Conservation (phyloP, 1,284 basidiomycete species). For the Pholiota adiposa region DNA sequence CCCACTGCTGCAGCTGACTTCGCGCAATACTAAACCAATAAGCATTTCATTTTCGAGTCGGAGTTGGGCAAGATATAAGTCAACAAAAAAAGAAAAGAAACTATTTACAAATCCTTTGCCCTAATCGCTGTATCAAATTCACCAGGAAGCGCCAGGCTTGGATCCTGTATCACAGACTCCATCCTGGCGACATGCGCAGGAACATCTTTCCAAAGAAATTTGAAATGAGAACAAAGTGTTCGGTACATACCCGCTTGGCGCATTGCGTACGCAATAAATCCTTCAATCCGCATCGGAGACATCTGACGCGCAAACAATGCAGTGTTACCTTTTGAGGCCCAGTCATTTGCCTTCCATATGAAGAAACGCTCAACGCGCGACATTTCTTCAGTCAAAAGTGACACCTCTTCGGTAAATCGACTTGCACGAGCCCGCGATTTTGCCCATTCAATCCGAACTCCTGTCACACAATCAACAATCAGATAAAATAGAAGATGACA, state of each 20-base stretch:
- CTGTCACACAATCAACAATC: too few relatives aligned
- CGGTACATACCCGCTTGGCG: background rate
- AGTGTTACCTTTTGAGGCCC: constrained; percentile 4
- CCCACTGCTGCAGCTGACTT: too few relatives aligned
- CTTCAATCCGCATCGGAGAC: background rate
- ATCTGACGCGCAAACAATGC: too few relatives aligned
- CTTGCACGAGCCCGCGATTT: constrained; percentile 18
- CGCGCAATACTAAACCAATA: too few relatives aligned
- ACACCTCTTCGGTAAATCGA: constrained; percentile 28
- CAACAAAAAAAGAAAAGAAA: too few relatives aligned
- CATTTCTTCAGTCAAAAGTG: constrained; percentile 29
- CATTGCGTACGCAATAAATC: background rate
- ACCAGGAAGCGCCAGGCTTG: too few relatives aligned
- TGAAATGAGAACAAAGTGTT: background rate
- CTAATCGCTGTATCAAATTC: too few relatives aligned
- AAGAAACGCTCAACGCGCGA: constrained; percentile 19
- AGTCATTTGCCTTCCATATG: constrained; percentile 16
- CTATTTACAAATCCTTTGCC: too few relatives aligned
- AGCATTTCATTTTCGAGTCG: too few relatives aligned
- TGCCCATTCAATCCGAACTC: constrained; percentile 26
- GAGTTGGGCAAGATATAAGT: too few relatives aligned
- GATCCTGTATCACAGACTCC: background rate
- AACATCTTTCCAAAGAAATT: background rate
- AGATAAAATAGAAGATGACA: too few relatives aligned
- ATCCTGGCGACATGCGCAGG: background rate